Conservation (phyloP, 805 yeast genomes). For the Yamadazyma phyllophila region DNA sequence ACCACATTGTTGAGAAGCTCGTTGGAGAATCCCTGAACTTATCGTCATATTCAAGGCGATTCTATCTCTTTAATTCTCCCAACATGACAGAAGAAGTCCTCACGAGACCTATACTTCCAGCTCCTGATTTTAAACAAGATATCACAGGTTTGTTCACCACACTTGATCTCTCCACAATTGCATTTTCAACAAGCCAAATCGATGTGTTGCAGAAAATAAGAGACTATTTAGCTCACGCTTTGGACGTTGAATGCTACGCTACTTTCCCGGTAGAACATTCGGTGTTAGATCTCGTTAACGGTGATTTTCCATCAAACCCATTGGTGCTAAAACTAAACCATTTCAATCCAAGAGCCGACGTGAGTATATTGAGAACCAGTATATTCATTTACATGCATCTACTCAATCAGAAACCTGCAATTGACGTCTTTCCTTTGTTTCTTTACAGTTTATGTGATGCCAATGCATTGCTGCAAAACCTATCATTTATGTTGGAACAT, state of each 20-base stretch:
- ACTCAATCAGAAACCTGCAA: neutral
- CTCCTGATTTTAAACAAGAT: neutral
- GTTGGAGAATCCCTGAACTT: neutral
- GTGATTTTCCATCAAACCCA: no score
- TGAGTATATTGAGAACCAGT: slow-evolving; percentile 4
- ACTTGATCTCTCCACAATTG: no score
- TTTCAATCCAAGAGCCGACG: slow-evolving; percentile 5
- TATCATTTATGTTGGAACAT: neutral
- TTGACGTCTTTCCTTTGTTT: slow-evolving; percentile 7
- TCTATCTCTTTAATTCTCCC: slow-evolving; percentile 6
- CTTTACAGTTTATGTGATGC: slow-evolving; percentile 25
- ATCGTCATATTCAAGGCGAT: slow-evolving; percentile 5
- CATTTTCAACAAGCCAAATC: neutral
- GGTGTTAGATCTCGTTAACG: no score
- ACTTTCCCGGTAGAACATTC: neutral
- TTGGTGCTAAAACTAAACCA: slow-evolving; percentile 9
- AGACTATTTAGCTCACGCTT: neutral
- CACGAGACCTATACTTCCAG: neutral
- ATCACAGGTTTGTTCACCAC: neutral
- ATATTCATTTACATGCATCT: slow-evolving; percentile 7
- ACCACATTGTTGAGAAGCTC: slow-evolving; percentile 2
- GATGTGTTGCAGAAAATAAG: neutral
- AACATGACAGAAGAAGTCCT: neutral
- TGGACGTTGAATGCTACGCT: neutral
- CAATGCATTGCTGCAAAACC: slow-evolving; percentile 13